Conservation (phyloP, 169 alveolate species). For the Plasmodium sp. region DNA sequence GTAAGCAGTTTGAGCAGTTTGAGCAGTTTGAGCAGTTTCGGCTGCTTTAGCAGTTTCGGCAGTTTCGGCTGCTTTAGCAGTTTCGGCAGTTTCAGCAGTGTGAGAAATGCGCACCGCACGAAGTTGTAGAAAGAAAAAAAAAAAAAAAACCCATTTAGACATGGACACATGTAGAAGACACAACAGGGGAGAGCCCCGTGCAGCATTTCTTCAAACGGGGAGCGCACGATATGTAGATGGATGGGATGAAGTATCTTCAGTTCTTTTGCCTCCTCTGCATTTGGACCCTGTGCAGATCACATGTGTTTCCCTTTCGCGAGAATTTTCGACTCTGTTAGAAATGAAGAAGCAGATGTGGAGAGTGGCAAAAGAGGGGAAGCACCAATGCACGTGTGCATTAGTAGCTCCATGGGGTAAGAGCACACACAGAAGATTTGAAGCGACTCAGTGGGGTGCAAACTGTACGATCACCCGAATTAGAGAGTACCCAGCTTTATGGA, state of each 20-base stretch:
- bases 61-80: too few species aligned
- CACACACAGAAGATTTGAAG: not conserved
- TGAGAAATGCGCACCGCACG: not conserved
- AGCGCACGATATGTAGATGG: not conserved
- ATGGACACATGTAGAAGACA: not conserved
- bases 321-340: slow-evolving; percentile 52
- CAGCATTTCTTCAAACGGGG: not conserved
- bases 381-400: not conserved
- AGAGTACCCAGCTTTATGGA: slow-evolving; percentile 44
- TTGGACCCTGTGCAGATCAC: not conserved
- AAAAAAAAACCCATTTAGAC: not conserved
- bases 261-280: not conserved
- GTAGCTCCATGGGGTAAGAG: not conserved
- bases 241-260: not conserved
- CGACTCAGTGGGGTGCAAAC: not conserved
- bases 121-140: not conserved
- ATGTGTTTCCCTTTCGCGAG: slow-evolving; percentile 11
- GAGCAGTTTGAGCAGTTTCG: too few species aligned
- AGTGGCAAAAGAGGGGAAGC: not conserved
- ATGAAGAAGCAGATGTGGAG: not conserved
- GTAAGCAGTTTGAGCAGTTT: too few species aligned
- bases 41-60: too few species aligned
- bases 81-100: too few species aligned
- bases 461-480: not conserved
- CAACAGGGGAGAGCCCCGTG: not conserved